Evolutionary conservation across 352 stramenopile genomes (phyloP).

Genomic region (Halophytophthora batemanensis): DNA sequence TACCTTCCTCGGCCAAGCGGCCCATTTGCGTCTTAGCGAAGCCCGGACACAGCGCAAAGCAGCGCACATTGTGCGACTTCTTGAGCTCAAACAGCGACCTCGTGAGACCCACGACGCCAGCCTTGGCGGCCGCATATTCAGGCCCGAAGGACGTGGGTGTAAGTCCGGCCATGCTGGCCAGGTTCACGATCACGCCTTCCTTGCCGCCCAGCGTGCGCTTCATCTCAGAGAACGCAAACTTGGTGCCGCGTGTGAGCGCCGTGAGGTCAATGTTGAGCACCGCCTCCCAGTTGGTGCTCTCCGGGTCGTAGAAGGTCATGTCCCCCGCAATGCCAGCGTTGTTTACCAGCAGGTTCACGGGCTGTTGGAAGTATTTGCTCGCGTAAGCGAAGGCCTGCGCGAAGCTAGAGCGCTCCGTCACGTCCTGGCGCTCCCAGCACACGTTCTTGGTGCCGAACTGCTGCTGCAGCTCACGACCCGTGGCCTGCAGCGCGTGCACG

Average conservation of each 20-base stretch:
- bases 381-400: constrained; percentile 55
- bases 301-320: constrained; percentile 42
- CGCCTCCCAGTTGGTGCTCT: constrained; percentile 45
- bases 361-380: constrained; percentile 49
- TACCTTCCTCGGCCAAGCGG: constrained; percentile 24
- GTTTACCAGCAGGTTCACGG: constrained; percentile 76
- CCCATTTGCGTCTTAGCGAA: constrained; percentile 76
- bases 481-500: constrained; percentile 48
- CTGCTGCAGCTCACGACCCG: constrained; percentile 52
- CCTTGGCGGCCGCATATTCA: constrained; percentile 73
- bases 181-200: constrained; percentile 70
- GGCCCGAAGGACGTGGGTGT: constrained; percentile 50
- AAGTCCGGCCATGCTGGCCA: constrained; percentile 61
- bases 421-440: constrained; percentile 66
- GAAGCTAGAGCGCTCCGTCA: constrained; percentile 67
- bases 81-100: constrained; percentile 59
- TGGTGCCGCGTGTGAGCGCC: constrained; percentile 64
- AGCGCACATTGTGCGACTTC: constrained; percentile 66
- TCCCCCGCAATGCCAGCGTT: constrained; percentile 73
- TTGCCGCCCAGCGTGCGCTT: constrained; percentile 55
- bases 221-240: constrained; percentile 58
- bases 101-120: constrained; percentile 71
- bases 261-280: constrained; percentile 76
- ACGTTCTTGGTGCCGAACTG: constrained; percentile 53
- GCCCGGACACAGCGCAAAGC: constrained; percentile 60